These are phyloP conservation scores for Alternaria longipes DNA, from an alignment of 2,329 filamentous ascomycete species.

Conservation along the genomic window DNA sequence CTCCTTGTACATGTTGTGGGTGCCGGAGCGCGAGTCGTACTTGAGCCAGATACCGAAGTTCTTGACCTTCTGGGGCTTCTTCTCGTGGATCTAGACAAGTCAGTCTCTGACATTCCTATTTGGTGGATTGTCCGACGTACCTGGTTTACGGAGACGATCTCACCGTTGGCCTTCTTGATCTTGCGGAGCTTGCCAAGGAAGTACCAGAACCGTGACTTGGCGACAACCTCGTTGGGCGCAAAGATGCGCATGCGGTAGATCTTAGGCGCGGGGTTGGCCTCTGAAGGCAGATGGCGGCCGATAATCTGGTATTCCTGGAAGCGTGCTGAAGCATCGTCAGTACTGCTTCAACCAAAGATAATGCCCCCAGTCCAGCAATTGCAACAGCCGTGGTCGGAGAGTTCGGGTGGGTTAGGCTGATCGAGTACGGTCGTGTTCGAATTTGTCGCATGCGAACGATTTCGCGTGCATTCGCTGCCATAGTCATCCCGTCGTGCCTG, in stretches of 20 bases:
- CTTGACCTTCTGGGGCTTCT: constrained; percentile 99
- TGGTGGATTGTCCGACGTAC: constrained; percentile 67
- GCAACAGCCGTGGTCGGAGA: constrained; percentile 24
- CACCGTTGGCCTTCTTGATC: constrained; percentile 99
- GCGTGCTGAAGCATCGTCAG: constrained; percentile 75
- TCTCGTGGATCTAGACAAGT: constrained; percentile 84
- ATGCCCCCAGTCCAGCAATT: constrained; percentile 38
- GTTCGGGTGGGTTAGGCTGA: background rate
- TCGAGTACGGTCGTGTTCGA: background rate
- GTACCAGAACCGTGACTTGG: constrained; percentile 99
- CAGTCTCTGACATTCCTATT: constrained; percentile 12
- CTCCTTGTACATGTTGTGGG: constrained; percentile 99
- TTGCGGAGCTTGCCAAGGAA: constrained; percentile 99
- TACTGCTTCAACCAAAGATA: constrained; percentile 20
- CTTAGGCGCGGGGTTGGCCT: constrained; percentile 95
- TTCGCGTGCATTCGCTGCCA: constrained; percentile 2
- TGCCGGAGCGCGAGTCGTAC: constrained; percentile 99
- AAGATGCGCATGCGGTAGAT: constrained; percentile 99
- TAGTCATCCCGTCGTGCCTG: background rate
- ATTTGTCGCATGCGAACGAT: constrained; percentile 7
- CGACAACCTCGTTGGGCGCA: constrained; percentile 95
- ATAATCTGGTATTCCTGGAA: constrained; percentile 99
- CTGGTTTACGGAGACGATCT: constrained; percentile 97
- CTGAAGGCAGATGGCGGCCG: constrained; percentile 97
- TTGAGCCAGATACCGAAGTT: constrained; percentile 99